A percentile compares a stretch with the other conserved stretches of the same genome.
Conservation (phyloP, 2,329 filamentous ascomycete species). For the Didymella sp. region DNA sequence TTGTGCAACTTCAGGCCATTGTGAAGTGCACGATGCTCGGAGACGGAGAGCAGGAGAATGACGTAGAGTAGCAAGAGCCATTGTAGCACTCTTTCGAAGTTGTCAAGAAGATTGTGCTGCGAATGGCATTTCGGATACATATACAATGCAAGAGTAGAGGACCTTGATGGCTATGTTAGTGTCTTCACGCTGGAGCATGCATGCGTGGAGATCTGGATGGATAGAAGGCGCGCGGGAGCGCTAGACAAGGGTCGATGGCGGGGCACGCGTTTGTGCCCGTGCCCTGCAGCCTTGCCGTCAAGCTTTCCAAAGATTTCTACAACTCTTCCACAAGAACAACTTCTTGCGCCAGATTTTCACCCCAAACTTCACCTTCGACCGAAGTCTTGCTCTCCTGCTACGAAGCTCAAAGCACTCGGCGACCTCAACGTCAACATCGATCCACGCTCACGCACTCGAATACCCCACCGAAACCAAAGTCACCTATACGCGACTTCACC, state of each 20-base stretch:
- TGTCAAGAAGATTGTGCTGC: no score
- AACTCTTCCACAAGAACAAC: neutral
- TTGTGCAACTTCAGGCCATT: neutral
- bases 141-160: neutral
- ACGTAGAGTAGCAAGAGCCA: neutral
- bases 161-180: slow-evolving; percentile 6
- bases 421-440: neutral
- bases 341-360: neutral
- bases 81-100: neutral
- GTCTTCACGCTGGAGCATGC: neutral
- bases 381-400: neutral
- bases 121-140: neutral
- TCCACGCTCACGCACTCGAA: neutral
- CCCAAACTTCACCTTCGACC: no score
- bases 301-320: slow-evolving; percentile 19
- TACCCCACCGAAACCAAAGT: neutral
- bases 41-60: neutral
- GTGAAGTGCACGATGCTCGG: neutral
- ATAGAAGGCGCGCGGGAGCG: neutral
- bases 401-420: neutral
- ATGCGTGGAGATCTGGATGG: neutral
- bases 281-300: slow-evolving; percentile 15
- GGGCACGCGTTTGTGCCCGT: slow-evolving; percentile 14
- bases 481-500: slow-evolving; percentile 10
- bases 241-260: slow-evolving; percentile 12